These are phyloP conservation scores for Escovopsis sp. DNA, from an alignment of 2,329 filamentous ascomycete genomes.

Conservation along the genomic window DNA sequence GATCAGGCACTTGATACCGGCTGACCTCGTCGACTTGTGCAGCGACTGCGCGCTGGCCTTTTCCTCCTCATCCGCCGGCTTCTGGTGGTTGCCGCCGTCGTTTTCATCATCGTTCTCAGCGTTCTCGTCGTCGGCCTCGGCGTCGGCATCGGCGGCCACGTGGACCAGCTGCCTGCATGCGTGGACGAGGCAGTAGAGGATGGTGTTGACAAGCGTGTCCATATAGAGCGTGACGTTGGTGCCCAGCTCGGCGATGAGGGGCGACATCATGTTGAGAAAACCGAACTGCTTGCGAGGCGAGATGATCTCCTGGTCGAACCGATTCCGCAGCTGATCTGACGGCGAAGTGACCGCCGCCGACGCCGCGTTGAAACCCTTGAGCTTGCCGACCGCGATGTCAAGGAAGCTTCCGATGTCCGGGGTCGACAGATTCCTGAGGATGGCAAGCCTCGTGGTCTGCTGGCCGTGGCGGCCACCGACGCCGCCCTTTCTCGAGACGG, in stretches of 20 bases:
- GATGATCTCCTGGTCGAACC: conserved; percentile 44
- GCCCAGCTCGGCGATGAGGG: conserved; percentile 73
- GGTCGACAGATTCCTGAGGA: conserved; percentile 61
- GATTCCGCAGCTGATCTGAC: conserved; percentile 29
- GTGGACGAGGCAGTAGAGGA: conserved; percentile 67
- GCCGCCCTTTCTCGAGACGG: conserved; percentile 66
- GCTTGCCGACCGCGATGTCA: conserved; percentile 59
- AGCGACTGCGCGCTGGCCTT: conserved; percentile 38
- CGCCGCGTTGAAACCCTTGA: conserved; percentile 46
- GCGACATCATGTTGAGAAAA: conserved; percentile 79
- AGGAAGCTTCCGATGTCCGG: conserved; percentile 69
- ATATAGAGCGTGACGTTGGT: conserved; percentile 55
- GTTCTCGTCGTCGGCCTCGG: conserved; percentile 12
- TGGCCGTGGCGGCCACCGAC: conserved; percentile 67
- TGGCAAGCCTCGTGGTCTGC: conserved; percentile 64
- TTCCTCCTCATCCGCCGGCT: conserved; percentile 26
- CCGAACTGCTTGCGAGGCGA: conserved; percentile 70
- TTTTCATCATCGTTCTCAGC: too few species aligned
- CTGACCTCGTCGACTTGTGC: conserved; percentile 49
- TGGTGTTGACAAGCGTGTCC: conserved; percentile 53
- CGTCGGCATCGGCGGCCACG: conserved; percentile 16
- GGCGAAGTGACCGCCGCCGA: conserved; percentile 20
- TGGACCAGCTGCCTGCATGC: conserved; percentile 45
- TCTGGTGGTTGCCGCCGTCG: conserved; percentile 12
- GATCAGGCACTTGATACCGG: conserved; percentile 69